Base-by-base conservation (phyloP, 2,329 filamentous ascomycete species). In the Colletotrichum echinochloae region DNA sequence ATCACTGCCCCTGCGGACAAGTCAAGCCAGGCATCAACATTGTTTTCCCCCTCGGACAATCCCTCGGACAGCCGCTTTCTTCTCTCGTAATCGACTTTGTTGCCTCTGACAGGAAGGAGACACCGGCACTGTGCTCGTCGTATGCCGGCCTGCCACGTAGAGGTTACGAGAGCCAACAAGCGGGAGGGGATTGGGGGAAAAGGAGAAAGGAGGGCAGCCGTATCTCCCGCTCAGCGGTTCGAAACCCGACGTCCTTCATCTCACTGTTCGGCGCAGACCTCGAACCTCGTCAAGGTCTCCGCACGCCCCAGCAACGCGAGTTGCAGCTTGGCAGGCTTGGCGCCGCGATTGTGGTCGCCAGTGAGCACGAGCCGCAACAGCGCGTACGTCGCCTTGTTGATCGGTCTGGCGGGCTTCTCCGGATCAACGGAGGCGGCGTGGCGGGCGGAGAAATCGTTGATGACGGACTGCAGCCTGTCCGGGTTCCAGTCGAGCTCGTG, bases 251-350 rank as follows among this genome's bases (percentile, higher is more conserved):
- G 8, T 23, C 49, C 49, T 20, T n/a, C 35, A 11, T 37, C 30
- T 62, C 26, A 62, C 26, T 62, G 60, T 20, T 62, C 52, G 20
- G 28, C 35, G 48, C 68, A 71, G 39, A 72, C 33, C 37, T 62
- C 61, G 57, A 72, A 72, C 60, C 72, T 61, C 33, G 60, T 26
- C 63, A 73, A 18, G 12, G 70, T 66, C 70, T 73, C 72, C 18
- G 61, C 63, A 2, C 66, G 55, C 3, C 72, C 72, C 18, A 73
- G 56, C 30, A 73, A 44, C 35, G 66, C 60, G 18, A 73, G 70
- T 46, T 73, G 70, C 63, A 71, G n/a, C 66, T 73, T 73, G 41
- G 72, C 72, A 18, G 72, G 72, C 63, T 72, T 73, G 11, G 72
- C 70, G 20, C 66, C 70, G 30, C 52, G 52, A 11, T 55, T 57